These are phyloP conservation scores for Halenospora varia DNA, from an alignment of 495 filamentous ascomycete genomes.

Conservation along the genomic window DNA sequence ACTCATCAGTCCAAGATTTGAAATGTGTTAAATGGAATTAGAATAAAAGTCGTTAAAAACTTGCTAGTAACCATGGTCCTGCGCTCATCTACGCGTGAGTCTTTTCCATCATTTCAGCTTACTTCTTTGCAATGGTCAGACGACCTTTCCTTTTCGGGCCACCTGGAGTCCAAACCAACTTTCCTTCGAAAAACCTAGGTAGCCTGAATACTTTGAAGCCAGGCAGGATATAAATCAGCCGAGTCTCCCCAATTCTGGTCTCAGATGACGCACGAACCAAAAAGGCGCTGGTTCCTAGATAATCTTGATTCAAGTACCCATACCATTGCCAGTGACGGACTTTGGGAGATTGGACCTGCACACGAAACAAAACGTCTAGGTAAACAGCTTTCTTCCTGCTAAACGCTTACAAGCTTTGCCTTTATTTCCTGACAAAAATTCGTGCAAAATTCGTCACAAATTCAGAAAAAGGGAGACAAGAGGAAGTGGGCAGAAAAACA, in stretches of 20 bases:
- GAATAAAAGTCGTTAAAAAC: conserved; percentile 1
- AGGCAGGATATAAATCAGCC: conserved; percentile 4
- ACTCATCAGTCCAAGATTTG: conserved; percentile 3
- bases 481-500: too few species aligned
- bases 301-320: conserved; percentile 5
- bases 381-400: conserved; percentile 4
- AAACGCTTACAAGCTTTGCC: conserved; percentile 3
- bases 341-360: too few species aligned
- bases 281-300: not conserved
- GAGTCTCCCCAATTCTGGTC: conserved; percentile 2
- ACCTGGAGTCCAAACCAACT: conserved; percentile 3
- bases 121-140: conserved; percentile 5
- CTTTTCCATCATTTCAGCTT: conserved; percentile 5
- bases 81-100: conserved; percentile 4
- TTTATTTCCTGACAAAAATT: conserved; percentile 3
- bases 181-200: conserved; percentile 4
- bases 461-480: conserved; percentile 2
- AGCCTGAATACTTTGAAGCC: conserved; percentile 2
- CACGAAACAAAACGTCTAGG: conserved; percentile 3
- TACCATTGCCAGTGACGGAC: conserved; percentile 6
- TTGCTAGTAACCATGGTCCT: conserved; percentile 5
- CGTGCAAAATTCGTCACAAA: conserved; percentile 1
- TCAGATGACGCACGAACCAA: conserved; percentile 3
- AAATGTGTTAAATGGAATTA: conserved; percentile 5
- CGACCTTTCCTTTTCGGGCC: conserved; percentile 1